Evolutionary conservation across 225 moss, liverwort and hornwort species (phyloP).

Genomic region (Neckera pumila): DNA sequence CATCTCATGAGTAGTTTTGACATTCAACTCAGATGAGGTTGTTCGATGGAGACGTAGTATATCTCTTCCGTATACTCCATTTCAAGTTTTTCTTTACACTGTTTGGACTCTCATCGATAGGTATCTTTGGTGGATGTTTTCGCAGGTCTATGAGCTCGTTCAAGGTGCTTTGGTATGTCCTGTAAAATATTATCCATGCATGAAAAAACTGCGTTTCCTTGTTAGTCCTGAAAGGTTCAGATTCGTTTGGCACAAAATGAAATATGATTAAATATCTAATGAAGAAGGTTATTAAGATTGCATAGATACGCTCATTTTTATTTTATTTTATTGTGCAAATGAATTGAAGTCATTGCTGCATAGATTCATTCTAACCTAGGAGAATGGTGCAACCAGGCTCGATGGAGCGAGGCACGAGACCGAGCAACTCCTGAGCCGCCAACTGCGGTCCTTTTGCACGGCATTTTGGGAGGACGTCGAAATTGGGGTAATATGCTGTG

Average conservation of each 20-base stretch:
- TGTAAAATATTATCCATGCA: background rate
- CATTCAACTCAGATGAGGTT: background rate
- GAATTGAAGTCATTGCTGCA: background rate
- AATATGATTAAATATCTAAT: background rate
- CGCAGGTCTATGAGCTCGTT: slow-evolving; percentile 56
- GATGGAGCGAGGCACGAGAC: slow-evolving; percentile 72
- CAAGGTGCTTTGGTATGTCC: slow-evolving; percentile 59
- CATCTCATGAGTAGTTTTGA: background rate
- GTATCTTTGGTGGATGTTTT: background rate
- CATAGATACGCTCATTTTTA: background rate
- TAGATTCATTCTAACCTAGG: background rate
- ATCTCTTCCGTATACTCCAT: background rate
- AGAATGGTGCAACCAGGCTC: slow-evolving; percentile 35
- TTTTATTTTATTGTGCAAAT: background rate
- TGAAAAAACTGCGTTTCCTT: background rate
- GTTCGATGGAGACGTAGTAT: background rate
- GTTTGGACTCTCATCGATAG: background rate
- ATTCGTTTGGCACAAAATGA: background rate
- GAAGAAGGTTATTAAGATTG: background rate
- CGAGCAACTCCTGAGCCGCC: slow-evolving; percentile 72
- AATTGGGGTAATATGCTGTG: slow-evolving; percentile 59
- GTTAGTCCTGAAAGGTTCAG: background rate
- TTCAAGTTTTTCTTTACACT: background rate
- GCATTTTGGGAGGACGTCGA: slow-evolving; percentile 80
- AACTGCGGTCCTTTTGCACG: slow-evolving; percentile 84